phyloP scores from a whole-genome alignment of 2,329 filamentous ascomycete species.

The Penicillium rolfsii region DNA sequence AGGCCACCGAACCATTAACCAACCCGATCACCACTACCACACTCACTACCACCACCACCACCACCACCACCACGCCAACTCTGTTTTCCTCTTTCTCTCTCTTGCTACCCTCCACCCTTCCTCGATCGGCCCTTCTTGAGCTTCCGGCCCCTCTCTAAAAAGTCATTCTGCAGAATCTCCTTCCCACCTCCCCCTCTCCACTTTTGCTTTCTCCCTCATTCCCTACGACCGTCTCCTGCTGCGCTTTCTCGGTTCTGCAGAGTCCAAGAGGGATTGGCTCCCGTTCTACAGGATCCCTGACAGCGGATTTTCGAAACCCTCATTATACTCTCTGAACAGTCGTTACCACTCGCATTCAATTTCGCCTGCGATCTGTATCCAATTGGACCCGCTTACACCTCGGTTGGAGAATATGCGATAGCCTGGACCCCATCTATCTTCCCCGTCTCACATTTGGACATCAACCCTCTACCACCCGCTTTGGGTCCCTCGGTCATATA shows the following conservation, averaged over 20 bases:
- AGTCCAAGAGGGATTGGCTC: neutral
- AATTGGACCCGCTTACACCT: constrained; percentile 7
- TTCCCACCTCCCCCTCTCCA: constrained; percentile 3
- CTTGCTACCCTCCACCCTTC: neutral
- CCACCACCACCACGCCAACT: neutral
- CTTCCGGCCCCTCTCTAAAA: neutral
- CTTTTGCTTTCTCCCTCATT: constrained; percentile 8
- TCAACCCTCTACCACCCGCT: neutral
- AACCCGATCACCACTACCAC: neutral
- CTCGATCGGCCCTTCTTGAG: constrained; percentile 1
- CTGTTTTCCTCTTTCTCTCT: neutral
- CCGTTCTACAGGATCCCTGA: constrained; percentile 6
- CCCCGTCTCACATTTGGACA: constrained; percentile 7
- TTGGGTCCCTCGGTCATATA: neutral
- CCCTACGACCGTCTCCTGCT: neutral
- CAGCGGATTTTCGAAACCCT: neutral
- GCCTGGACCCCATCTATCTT: constrained; percentile 9
- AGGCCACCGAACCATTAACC: neutral
- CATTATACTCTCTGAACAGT: constrained; percentile 6
- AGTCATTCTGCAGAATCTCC: constrained; percentile 1
- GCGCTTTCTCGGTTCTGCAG: constrained; percentile 1
- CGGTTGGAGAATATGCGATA: constrained; percentile 34
- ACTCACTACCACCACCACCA: neutral
- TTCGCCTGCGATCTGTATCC: constrained; percentile 5
- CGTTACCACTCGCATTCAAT: constrained; percentile 8